A percentile compares a stretch with the other conserved stretches of the same genome.
phyloP scores from a whole-genome alignment of 192 early-diverging fungal species.

The Coemansia sp. region DNA sequence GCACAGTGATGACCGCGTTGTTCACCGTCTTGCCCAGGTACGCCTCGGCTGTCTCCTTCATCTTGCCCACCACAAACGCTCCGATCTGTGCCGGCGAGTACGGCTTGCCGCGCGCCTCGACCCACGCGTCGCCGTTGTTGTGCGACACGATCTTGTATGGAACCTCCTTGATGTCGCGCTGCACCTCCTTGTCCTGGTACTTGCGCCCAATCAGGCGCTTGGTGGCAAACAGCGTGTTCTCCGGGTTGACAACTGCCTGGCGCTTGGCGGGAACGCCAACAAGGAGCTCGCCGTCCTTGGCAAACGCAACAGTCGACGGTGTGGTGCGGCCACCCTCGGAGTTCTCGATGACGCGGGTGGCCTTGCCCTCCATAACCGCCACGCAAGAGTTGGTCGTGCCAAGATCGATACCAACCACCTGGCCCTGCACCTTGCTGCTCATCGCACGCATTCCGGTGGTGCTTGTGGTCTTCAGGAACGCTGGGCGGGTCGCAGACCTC shows the following conservation, averaged over 20 bases:
- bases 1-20: conserved; percentile 95
- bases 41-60: conserved; percentile 95
- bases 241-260: conserved; percentile 97
- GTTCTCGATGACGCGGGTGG: conserved; percentile 96
- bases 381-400: conserved; percentile 99
- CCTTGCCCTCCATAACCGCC: conserved; percentile 98
- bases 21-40: conserved; percentile 79
- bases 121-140: conserved; percentile 97
- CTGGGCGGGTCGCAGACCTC: conserved; percentile 43
- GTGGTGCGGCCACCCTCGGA: conserved; percentile 95
- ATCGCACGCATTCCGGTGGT: conserved; percentile 35
- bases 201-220: conserved; percentile 97
- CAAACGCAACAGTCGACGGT: conserved; percentile 94
- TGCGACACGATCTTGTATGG: conserved; percentile 95
- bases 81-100: conserved; percentile 97
- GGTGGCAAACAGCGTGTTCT: conserved; percentile 97
- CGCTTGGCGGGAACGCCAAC: conserved; percentile 97
- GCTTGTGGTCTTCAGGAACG: conserved; percentile 20
- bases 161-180: conserved; percentile 86
- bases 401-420: conserved; percentile 97
- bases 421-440: conserved; percentile 68
- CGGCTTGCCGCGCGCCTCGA: conserved; percentile 90
- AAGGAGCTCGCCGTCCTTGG: conserved; percentile 93
- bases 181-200: conserved; percentile 85
- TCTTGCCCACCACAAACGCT: conserved; percentile 96